Percentiles rank a stretch among this genome's conserved stretches.
phyloP scores from a whole-genome alignment of 164 flowering plant species.

The Tetrastigma voinierianum region DNA sequence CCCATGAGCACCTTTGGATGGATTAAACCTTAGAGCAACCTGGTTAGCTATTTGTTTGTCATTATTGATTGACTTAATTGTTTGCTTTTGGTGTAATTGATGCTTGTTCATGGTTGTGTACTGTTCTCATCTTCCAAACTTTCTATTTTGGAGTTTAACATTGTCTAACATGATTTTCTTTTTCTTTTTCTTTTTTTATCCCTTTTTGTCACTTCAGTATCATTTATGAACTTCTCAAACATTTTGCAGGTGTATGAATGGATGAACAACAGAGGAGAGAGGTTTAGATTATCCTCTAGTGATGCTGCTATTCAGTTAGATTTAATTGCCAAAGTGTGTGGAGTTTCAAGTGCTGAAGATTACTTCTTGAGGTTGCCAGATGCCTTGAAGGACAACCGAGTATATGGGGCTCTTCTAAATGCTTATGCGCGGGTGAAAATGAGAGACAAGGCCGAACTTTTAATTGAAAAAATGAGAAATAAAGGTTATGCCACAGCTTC shows the following conservation, averaged over 20 bases:
- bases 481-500: constrained; percentile 49
- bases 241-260: constrained; percentile 78
- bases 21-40: too few species aligned
- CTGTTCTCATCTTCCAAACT: too few species aligned
- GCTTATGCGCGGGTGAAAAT: constrained; percentile 56
- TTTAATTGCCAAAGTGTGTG: constrained; percentile 72
- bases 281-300: constrained; percentile 57
- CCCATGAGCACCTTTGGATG: too few species aligned
- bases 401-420: constrained; percentile 78
- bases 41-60: too few species aligned
- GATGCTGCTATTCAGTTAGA: constrained; percentile 90
- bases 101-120: too few species aligned
- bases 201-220: neutral
- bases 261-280: constrained; percentile 65
- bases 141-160: too few species aligned
- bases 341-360: constrained; percentile 67
- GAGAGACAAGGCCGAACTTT: constrained; percentile 66
- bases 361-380: constrained; percentile 56
- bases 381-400: constrained; percentile 54
- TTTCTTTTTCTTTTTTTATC: too few species aligned
- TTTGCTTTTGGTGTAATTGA: too few species aligned
- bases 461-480: constrained; percentile 48
- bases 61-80: too few species aligned
- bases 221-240: neutral
- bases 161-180: too few species aligned